These are phyloP conservation scores for Xerocomellus dryophilus DNA, from an alignment of 768 basidiomycete genomes.

Conservation along the genomic window DNA sequence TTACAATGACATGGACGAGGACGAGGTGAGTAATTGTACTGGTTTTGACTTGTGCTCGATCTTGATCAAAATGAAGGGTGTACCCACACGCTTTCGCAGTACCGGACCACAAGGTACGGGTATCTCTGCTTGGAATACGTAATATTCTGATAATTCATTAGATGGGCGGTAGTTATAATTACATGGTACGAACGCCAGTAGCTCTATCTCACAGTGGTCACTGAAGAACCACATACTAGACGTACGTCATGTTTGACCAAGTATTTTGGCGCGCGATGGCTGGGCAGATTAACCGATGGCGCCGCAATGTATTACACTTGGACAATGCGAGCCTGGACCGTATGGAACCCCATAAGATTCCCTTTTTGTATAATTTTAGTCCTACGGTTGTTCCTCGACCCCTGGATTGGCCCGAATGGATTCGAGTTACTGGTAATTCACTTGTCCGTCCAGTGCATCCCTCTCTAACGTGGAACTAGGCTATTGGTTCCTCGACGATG, in stretches of 20 bases:
- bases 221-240: conserved; percentile 39
- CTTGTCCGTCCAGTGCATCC: conserved; percentile 2
- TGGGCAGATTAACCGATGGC: conserved; percentile 94
- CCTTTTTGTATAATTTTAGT: conserved; percentile 97
- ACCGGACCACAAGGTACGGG: conserved; percentile 81
- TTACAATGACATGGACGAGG: conserved; percentile 97
- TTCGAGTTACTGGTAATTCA: conserved; percentile 75
- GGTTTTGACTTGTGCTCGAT: not conserved
- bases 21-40: conserved; percentile 53
- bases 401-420: conserved; percentile 99
- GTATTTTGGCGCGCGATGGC: conserved; percentile 96
- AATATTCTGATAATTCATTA: conserved; percentile 31
- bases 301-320: conserved; percentile 71
- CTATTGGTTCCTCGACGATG: conserved; percentile 96
- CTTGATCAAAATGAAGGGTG: conserved; percentile 46
- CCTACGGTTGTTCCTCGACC: conserved; percentile 88
- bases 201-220: not conserved
- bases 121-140: not conserved
- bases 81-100: conserved; percentile 99
- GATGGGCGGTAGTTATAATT: conserved; percentile 98
- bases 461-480: conserved; percentile 44
- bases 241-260: conserved; percentile 97
- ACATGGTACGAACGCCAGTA: conserved; percentile 68
- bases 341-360: conserved; percentile 96
- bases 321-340: conserved; percentile 85